phyloP scores from a whole-genome alignment of 192 early-diverging fungal genomes.

The Dissophora ornata region DNA sequence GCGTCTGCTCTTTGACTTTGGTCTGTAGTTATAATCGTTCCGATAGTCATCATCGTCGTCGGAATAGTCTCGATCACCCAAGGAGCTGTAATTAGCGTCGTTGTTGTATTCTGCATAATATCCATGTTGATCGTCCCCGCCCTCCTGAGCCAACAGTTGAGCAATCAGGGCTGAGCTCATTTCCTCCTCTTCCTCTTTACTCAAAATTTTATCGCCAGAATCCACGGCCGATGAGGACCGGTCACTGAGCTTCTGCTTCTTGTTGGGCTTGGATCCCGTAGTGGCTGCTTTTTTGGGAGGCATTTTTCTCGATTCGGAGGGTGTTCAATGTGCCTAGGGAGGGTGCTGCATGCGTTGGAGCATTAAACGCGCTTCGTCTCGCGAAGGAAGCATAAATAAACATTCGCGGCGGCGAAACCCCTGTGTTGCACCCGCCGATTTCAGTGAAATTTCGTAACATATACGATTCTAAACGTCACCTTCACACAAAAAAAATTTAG shows the following conservation, averaged over 20 bases:
- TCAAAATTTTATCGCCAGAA: slow-evolving; percentile 34
- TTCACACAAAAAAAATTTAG: too few species aligned
- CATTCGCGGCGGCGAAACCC: too few species aligned
- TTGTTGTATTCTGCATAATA: slow-evolving; percentile 72
- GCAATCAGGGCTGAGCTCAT: slow-evolving; percentile 86
- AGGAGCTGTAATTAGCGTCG: slow-evolving; percentile 55
- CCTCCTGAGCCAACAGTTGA: slow-evolving; percentile 79
- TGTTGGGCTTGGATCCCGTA: slow-evolving; percentile 34
- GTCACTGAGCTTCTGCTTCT: slow-evolving; percentile 29
- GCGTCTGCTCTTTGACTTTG: slow-evolving; percentile 44
- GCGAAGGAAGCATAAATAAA: too few species aligned
- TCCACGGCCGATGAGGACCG: neutral
- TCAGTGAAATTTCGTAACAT: too few species aligned
- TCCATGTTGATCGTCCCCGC: slow-evolving; percentile 60
- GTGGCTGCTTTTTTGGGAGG: slow-evolving; percentile 46
- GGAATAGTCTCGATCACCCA: slow-evolving; percentile 40
- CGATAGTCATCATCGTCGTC: slow-evolving; percentile 65
- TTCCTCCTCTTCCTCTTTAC: slow-evolving; percentile 81
- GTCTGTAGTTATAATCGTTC: slow-evolving; percentile 55
- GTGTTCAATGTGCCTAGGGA: too few species aligned
- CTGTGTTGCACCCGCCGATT: too few species aligned
- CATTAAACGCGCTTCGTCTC: too few species aligned
- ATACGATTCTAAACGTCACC: too few species aligned
- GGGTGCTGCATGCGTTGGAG: too few species aligned
- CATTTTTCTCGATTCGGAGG: too few species aligned